These are phyloP conservation scores for Mucor plumbeus DNA, from an alignment of 371 early-diverging fungal species.

Conservation along the genomic window DNA sequence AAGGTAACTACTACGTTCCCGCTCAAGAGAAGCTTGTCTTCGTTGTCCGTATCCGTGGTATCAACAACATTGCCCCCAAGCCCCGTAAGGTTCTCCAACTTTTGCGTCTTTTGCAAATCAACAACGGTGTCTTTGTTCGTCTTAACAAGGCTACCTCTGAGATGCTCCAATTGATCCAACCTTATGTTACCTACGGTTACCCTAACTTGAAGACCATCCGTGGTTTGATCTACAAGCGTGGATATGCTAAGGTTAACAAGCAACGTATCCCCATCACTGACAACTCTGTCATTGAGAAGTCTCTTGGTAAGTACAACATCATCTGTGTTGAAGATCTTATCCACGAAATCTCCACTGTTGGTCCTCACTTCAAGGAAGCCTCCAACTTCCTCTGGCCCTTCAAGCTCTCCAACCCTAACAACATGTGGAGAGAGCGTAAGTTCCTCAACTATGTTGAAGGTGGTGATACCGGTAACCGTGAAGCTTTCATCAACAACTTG, in stretches of 20 bases:
- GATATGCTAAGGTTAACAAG: constrained; percentile 97
- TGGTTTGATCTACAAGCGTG: constrained; percentile 99
- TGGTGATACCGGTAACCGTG: constrained; percentile 98
- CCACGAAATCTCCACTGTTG: constrained; percentile 99
- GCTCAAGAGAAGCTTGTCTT: constrained; percentile 98
- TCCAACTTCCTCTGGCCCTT: constrained; percentile 99
- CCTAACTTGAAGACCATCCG: constrained; percentile 99
- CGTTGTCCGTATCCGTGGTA: constrained; percentile 96
- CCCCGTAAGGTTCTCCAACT: constrained; percentile 99
- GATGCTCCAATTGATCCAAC: constrained; percentile 98
- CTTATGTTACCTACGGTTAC: constrained; percentile 97
- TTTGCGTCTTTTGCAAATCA: constrained; percentile 98
- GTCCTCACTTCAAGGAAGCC: constrained; percentile 87
- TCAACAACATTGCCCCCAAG: constrained; percentile 99
- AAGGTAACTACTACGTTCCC: constrained; percentile 94
- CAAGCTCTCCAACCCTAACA: constrained; percentile 98
- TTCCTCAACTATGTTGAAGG: constrained; percentile 97
- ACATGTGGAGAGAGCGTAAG: constrained; percentile 97
- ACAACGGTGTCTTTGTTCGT: constrained; percentile 98
- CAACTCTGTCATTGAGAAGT: constrained; percentile 94
- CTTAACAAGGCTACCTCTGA: constrained; percentile 98
- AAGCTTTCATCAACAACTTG: constrained; percentile 95
- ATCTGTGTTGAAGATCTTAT: constrained; percentile 99
- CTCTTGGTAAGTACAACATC: constrained; percentile 95
- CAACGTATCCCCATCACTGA: constrained; percentile 97